Percentiles rank a stretch among this genome's conserved stretches.
Evolutionary conservation across 768 basidiomycete species (phyloP).

Genomic region (Tulasnella sp.): DNA sequence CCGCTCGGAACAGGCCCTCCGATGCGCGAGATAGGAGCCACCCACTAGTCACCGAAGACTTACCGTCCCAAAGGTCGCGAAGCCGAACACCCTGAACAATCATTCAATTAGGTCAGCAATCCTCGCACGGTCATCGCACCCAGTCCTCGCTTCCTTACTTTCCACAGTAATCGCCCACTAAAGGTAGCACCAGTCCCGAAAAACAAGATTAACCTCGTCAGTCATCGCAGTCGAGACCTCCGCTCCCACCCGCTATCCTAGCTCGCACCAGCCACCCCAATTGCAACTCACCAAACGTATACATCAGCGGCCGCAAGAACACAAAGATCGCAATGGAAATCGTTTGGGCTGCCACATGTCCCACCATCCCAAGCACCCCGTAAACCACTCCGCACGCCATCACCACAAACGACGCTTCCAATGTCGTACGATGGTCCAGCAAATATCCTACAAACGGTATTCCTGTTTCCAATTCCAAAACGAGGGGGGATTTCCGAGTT

Average conservation of each 20-base stretch:
- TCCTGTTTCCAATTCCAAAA: slow-evolving; percentile 5
- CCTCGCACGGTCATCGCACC: slow-evolving; percentile 4
- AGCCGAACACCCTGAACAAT: slow-evolving; percentile 21
- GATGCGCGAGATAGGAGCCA: neutral
- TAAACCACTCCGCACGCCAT: slow-evolving; percentile 22
- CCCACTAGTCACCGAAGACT: neutral
- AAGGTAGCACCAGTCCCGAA: neutral
- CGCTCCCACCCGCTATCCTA: neutral
- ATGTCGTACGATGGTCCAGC: slow-evolving; percentile 13
- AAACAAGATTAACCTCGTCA: neutral
- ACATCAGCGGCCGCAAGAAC: slow-evolving; percentile 26
- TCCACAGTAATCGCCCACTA: slow-evolving; percentile 19
- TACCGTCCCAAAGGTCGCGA: slow-evolving; percentile 27
- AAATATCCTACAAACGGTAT: slow-evolving; percentile 15
- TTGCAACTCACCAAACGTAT: slow-evolving; percentile 23
- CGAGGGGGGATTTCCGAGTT: slow-evolving; percentile 7
- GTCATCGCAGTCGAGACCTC: neutral
- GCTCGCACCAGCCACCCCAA: neutral
- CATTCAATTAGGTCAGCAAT: neutral
- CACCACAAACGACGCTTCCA: slow-evolving; percentile 19
- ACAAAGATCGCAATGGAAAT: slow-evolving; percentile 25
- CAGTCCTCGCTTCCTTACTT: slow-evolving; percentile 15
- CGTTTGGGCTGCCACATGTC: slow-evolving; percentile 19
- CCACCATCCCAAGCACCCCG: slow-evolving; percentile 23
- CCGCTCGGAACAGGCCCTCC: neutral